Evolutionary conservation across 2,329 filamentous ascomycete genomes (phyloP), one percentile per base, ranked within the genome.

Genomic region (Fusarium goolgardi): DNA sequence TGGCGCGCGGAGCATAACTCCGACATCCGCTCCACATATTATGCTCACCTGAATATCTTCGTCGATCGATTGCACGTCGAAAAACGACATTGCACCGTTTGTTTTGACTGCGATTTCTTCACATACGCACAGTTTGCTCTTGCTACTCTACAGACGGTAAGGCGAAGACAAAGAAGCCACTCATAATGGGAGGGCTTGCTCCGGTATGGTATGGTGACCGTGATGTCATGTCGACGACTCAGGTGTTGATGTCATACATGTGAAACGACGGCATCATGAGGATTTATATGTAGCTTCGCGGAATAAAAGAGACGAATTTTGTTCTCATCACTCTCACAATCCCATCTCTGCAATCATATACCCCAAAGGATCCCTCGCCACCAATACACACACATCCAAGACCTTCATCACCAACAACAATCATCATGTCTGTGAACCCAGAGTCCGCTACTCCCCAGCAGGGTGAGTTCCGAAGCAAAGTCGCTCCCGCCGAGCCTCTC

Each of bases 401-500:
- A 10, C 31, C 20, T 35, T 29, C 44, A 35, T 31, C 37, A 53
- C 13, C 45, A 43, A 35, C 29, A 40, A 35, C 52, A 18, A n/a
- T 3, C 63, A 78, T 41, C 66, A 83, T 84, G 81, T 82, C 80
- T 50, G 78, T 79, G 52, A 88, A 89, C 76, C 74, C 83, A 43
- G 81, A 88, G 25, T 82, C 86, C 29, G 77, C 88, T 61, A 80
- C 78, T 70, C 54, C 69, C 35, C 81, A 83, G 66, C 82, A 86
- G 73, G 86, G 86, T 72, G 81, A 88, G 72, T 89, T 91, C 75
- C 78, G 81, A 68, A 82, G 83, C 64, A 81, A 79, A 23, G 80
- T 86, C 3, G 78, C 81, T 13, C 83, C 81, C 10, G 78, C 84
- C 6, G 81, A 86, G 69, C 88, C 87, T 16, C 71, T 87, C 44